Base-by-base conservation (phyloP, 1,139 yeast species). In the Candida tunisiensis region DNA sequence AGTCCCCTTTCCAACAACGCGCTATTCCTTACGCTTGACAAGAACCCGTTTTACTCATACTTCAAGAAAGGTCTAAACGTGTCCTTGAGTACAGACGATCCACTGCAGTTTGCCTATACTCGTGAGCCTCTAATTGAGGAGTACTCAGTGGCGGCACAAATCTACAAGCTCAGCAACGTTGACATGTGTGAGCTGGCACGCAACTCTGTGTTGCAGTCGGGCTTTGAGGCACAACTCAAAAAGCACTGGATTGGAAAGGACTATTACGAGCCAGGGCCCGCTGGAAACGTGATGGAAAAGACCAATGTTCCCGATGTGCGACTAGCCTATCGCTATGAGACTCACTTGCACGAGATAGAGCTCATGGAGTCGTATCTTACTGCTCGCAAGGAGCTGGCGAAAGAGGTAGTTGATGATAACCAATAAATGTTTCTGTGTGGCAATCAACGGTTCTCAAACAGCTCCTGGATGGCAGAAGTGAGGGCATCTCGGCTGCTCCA, bases 51-150 rank as follows among this genome's bases (percentile, higher is more conserved):
- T 62, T 74, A 77, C 41, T 63, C 69, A 38, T 91, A 82, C 50
- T 88, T 85, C 63, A 75, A 75, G 48, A 73, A 88, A 45, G 99
- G 99, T 2, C 59, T 88, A 49, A 88, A 85, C 45, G 94, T 88
- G 21, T 80, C 95, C 1, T 60, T 88, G 30, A 83, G 95, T 1
- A 69, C 93, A 25, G 92, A 88, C 51, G 98, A 91, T 63, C 99
- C 68, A 45, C 63, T 91, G 32, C 98, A 88, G 53, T 88, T 88
- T 44, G 79, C 95, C 1, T 88, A 83, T 55, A 88, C 99, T 15
- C 73, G 92, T 41, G 98, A 88, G 45, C 96, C 99, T n/a, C 62
- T 88, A 42, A 88, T 88, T 41, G 98, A 88, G 51, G 98, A 88
- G 51, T 88, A 85, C 49, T 79, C 94, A 2, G 95, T 88, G 19